Conservation (phyloP, 2,329 filamentous ascomycete species). For the Aureobasidium sp. region DNA sequence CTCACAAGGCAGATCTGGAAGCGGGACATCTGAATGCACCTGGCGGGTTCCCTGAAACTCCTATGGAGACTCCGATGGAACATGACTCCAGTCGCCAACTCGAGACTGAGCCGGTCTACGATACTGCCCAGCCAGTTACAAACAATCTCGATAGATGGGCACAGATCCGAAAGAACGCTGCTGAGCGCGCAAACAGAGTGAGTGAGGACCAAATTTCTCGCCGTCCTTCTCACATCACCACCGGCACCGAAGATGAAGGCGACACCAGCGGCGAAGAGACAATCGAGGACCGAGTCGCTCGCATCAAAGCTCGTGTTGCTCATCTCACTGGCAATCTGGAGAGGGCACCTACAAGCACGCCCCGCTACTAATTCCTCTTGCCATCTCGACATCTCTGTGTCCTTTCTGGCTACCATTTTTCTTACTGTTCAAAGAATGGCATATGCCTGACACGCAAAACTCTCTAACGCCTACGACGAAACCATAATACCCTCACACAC, state of each 20-base stretch:
- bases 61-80: conserved; percentile 10
- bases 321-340: conserved; percentile 59
- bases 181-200: conserved; percentile 63
- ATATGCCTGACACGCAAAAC: neutral
- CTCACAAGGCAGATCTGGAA: conserved; percentile 3
- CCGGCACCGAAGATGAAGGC: conserved; percentile 63
- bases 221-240: conserved; percentile 45
- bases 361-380: neutral
- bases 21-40: conserved; percentile 8
- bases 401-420: neutral
- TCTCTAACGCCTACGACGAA: conserved; percentile 2
- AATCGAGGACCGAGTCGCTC: conserved; percentile 91
- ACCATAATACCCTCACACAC: neutral
- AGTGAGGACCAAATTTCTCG: conserved; percentile 58
- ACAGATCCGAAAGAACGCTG: conserved; percentile 90
- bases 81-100: neutral
- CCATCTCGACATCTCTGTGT: neutral
- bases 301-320: conserved; percentile 95
- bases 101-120: neutral
- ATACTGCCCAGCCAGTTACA: neutral
- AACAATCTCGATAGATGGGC: conserved; percentile 72
- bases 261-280: conserved; percentile 96
- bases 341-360: neutral
- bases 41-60: conserved; percentile 11
- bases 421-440: neutral